Conservation (phyloP, 2,329 filamentous ascomycete species). For the Triangularia setosa region DNA sequence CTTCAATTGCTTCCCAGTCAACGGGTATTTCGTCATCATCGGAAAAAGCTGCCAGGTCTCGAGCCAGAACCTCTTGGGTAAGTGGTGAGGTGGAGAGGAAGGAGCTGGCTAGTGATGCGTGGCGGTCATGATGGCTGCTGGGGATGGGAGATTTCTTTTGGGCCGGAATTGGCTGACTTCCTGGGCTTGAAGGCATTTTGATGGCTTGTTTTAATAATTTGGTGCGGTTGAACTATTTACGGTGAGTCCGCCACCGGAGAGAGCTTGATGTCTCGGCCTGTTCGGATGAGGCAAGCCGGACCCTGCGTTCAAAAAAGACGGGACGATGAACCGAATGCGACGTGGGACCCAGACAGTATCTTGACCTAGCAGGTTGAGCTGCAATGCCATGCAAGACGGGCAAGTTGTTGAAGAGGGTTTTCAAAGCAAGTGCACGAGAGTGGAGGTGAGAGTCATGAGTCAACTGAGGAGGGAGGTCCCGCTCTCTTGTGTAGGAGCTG, state of each 20-base stretch:
- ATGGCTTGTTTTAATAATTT: neutral
- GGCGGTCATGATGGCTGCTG: conserved; percentile 1
- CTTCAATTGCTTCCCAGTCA: conserved; percentile 31
- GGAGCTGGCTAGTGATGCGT: conserved; percentile 40
- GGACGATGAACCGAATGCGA: neutral
- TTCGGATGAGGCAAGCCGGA: neutral
- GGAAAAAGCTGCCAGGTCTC: conserved; percentile 62
- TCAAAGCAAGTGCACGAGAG: neutral
- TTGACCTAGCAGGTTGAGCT: neutral
- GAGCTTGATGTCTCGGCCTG: neutral
- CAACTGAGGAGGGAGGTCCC: neutral
- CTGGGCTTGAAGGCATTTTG: conserved; percentile 14
- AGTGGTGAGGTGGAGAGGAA: conserved; percentile 61
- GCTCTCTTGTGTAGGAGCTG: neutral
- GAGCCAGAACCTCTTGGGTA: conserved; percentile 61
- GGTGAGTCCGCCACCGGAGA: neutral
- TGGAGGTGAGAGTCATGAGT: neutral
- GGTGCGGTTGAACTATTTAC: neutral
- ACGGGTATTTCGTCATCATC: conserved; percentile 44
- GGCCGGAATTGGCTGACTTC: conserved; percentile 16
- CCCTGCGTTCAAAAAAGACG: neutral
- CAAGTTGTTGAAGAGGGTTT: neutral
- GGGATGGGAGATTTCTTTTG: conserved; percentile 5
- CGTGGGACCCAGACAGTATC: neutral
- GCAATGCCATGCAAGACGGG: neutral